Conservation (phyloP, 2,329 filamentous ascomycete species). For the Epichloe sibirici region DNA sequence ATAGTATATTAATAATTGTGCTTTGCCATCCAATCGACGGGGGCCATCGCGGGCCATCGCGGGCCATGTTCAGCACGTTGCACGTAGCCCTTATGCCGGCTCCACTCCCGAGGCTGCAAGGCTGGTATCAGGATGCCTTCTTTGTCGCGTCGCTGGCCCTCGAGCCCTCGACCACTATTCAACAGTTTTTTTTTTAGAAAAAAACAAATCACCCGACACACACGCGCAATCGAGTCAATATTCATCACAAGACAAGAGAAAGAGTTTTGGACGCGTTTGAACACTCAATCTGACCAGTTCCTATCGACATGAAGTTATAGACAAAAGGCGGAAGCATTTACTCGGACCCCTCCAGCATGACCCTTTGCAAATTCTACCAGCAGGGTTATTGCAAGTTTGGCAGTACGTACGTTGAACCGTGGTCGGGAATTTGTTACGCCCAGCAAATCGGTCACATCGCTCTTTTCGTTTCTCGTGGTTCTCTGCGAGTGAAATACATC, state of each 20-base stretch:
- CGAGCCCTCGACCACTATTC: background rate
- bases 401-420: slow-evolving; percentile 14
- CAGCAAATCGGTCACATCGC: background rate
- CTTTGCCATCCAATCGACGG: too few relatives aligned
- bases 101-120: slow-evolving; percentile 5
- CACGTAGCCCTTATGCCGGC: background rate
- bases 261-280: background rate
- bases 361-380: slow-evolving; percentile 36
- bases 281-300: background rate
- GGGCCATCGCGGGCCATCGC: too few relatives aligned
- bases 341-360: slow-evolving; percentile 17
- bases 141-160: slow-evolving; percentile 7
- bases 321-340: background rate
- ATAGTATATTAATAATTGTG: too few relatives aligned
- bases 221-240: background rate
- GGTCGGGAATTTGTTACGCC: background rate
- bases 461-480: background rate
- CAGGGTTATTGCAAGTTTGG: slow-evolving; percentile 41
- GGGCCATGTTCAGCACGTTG: too few relatives aligned
- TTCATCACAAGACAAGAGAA: background rate
- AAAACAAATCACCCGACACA: background rate
- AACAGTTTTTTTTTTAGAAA: too few relatives aligned
- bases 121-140: slow-evolving; percentile 3
- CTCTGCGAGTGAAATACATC: background rate
- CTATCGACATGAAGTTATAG: slow-evolving; percentile 5